Evolutionary conservation across 345 rosid species (phyloP).

Genomic region (Fremontodendron californicum): DNA sequence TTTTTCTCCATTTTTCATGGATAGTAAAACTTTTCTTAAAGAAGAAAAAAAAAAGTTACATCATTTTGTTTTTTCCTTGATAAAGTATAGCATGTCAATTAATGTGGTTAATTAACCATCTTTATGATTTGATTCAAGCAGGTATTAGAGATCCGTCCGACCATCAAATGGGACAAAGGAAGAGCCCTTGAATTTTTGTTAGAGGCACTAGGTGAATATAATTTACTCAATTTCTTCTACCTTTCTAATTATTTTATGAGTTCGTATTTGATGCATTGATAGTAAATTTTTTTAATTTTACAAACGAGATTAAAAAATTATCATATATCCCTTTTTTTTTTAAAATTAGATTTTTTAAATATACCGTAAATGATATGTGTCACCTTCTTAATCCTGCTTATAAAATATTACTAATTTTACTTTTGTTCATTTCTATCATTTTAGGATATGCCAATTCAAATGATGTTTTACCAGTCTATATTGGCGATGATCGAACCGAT

Average conservation of each 20-base stretch:
- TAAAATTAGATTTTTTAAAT: too few relatives aligned
- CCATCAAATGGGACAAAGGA: slow-evolving; percentile 96
- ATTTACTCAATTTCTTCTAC: background rate
- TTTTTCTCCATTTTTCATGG: background rate
- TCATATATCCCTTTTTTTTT: too few relatives aligned
- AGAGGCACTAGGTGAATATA: slow-evolving; percentile 59
- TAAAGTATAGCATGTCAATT: background rate
- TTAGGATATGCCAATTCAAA: slow-evolving; percentile 58
- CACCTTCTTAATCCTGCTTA: too few relatives aligned
- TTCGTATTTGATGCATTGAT: too few relatives aligned
- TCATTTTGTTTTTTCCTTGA: background rate
- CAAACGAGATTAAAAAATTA: too few relatives aligned
- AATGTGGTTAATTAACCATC: background rate
- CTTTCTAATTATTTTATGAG: background rate
- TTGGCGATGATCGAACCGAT: slow-evolving; percentile 91
- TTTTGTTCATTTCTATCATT: background rate
- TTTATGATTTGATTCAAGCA: background rate
- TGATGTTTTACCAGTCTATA: slow-evolving; percentile 74
- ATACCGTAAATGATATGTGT: too few relatives aligned
- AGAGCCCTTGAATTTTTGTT: slow-evolving; percentile 84
- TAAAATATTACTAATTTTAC: background rate
- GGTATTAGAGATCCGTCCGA: slow-evolving; percentile 78
- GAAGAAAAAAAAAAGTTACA: too few relatives aligned
- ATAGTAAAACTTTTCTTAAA: too few relatives aligned
- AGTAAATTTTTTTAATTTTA: too few relatives aligned